These are phyloP conservation scores for Leucocoprinus leucothites DNA, from an alignment of 768 basidiomycete genomes.

Conservation along the genomic window DNA sequence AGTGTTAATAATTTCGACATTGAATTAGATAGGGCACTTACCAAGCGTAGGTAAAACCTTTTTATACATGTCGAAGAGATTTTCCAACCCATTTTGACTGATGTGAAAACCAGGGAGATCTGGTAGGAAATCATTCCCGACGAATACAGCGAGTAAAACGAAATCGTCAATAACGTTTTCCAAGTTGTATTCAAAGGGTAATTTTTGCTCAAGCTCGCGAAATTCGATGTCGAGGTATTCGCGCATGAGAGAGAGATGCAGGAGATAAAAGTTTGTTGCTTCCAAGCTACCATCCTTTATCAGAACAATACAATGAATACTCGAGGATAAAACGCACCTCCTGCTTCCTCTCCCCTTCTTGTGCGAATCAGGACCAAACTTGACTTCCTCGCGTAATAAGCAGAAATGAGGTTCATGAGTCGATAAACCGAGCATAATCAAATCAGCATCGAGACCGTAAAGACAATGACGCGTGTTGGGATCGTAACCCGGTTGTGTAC, in stretches of 20 bases:
- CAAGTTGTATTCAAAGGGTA: conserved; percentile 82
- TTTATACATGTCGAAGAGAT: conserved; percentile 94
- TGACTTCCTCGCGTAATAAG: conserved; percentile 94
- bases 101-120: conserved; percentile 97
- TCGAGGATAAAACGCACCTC: conserved; percentile 26
- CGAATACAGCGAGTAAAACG: conserved; percentile 92
- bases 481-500: conserved; percentile 94
- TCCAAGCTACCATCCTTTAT: conserved; percentile 57
- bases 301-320: too few species aligned
- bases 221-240: conserved; percentile 99
- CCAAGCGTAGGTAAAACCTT: conserved; percentile 76
- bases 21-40: conserved; percentile 23
- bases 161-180: conserved; percentile 98
- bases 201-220: conserved; percentile 57
- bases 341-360: conserved; percentile 67
- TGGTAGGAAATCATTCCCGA: conserved; percentile 97
- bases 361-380: conserved; percentile 81
- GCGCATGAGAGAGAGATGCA: conserved; percentile 91
- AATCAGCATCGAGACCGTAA: conserved; percentile 96
- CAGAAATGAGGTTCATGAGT: conserved; percentile 99
- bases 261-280: conserved; percentile 87
- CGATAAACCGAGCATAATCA: conserved; percentile 96
- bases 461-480: conserved; percentile 97
- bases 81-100: conserved; percentile 93
- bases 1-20: background rate